Evolutionary conservation across 1,284 basidiomycete genomes (phyloP), one percentile per base, ranked within the genome.

Genomic region (Leucoagaricus sp.): DNA sequence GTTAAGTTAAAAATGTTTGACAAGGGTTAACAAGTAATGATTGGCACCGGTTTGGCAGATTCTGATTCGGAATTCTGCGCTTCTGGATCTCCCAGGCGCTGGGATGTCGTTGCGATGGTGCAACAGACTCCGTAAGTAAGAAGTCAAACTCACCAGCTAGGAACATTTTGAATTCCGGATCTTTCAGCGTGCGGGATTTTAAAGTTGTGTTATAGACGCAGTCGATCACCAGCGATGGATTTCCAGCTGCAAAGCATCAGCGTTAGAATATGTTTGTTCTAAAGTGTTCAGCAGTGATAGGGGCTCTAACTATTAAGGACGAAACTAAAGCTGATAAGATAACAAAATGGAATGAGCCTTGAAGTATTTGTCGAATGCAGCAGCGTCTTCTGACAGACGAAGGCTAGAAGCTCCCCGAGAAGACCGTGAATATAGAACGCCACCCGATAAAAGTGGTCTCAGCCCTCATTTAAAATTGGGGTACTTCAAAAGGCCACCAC

Each of bases 171-270:
- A 89, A 89, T 17, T 81, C 78, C 9, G 78, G 70, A 62, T 90
- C 85, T 53, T 75, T 81, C 42, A 83, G 72, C 0, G 78, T 70
- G 25, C 85, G 80, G 8, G 79, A 73, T 66, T 84, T 87, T 58
- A 90, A 68, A 2, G 79, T 74, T 0, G 76, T 63, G 63, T 87
- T 79, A 69, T 83, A 85, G 2, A 91, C 75, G 61, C 83, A 84
- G 66, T 91, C 90, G 61, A 91, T 86, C 4, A 91, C 85, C 41
- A 87, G 67, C 1, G 83, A 79, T 0, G 80, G 73, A 45, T 85
- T 86, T 9, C 89, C 89, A 60, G 85, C 88, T 91, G 41, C 45
- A 28, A 28, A 29, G 21, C 8, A 45, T 6, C 15, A 26, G n/a
- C 12, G 26, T 28, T 21, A 45, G 44, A 9, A 21, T n/a, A n/a